phyloP scores from a whole-genome alignment of 345 rosid species.

The Litchi chinensis region DNA sequence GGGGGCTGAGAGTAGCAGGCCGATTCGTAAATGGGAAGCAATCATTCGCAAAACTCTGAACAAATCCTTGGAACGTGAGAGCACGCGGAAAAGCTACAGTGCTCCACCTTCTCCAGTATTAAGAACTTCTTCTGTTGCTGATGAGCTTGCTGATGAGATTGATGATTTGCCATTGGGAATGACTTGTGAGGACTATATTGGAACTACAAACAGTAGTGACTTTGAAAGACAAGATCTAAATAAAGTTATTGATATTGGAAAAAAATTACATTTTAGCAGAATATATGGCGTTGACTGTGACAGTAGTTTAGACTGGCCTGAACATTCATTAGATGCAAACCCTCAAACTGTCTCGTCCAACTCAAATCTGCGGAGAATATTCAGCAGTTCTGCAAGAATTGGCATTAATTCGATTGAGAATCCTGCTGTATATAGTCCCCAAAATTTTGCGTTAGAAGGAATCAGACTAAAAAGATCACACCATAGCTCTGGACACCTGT shows the following conservation, averaged over 20 bases:
- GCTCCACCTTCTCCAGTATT: slow-evolving; percentile 93
- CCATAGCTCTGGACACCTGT: slow-evolving; percentile 66
- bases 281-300: slow-evolving; percentile 43
- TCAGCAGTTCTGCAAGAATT: slow-evolving; percentile 72
- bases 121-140: slow-evolving; percentile 71
- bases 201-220: slow-evolving; percentile 26
- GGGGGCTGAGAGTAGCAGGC: slow-evolving; percentile 89
- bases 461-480: slow-evolving; percentile 63
- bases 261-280: slow-evolving; percentile 44
- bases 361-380: slow-evolving; percentile 65
- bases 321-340: slow-evolving; percentile 66
- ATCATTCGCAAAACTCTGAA: slow-evolving; percentile 86
- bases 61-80: slow-evolving; percentile 57
- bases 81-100: slow-evolving; percentile 64
- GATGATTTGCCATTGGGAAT: slow-evolving; percentile 49
- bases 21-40: slow-evolving; percentile 92
- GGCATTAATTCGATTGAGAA: slow-evolving; percentile 52
- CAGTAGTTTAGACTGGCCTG: slow-evolving; percentile 80
- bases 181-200: slow-evolving; percentile 39
- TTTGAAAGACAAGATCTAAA: slow-evolving; percentile 26
- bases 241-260: slow-evolving; percentile 33
- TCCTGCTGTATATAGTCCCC: slow-evolving; percentile 37
- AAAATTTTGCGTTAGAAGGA: slow-evolving; percentile 33
- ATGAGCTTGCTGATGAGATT: slow-evolving; percentile 58
- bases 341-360: slow-evolving; percentile 63